Evolutionary conservation across 305 asterid genomes (phyloP).

Genomic region (Fraxinus sp.): DNA sequence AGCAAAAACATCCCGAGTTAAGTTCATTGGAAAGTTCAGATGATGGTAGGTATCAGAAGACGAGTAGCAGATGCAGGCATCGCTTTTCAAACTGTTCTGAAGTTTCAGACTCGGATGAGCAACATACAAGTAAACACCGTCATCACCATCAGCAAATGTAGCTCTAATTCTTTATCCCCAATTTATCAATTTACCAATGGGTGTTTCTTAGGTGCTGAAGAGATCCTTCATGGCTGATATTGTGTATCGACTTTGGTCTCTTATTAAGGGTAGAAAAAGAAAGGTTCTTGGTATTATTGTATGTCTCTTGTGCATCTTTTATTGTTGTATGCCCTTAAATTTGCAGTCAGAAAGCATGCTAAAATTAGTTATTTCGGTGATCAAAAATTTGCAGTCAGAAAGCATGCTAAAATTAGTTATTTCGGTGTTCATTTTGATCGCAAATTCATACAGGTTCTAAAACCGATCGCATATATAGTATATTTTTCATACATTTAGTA

Average conservation of each 20-base stretch:
- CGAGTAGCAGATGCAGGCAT: conserved; percentile 37
- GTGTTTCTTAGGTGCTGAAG: background rate
- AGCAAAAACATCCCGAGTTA: conserved; percentile 36
- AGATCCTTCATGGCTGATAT: background rate
- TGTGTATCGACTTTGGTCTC: background rate
- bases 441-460: background rate
- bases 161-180: background rate
- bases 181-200: no score
- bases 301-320: background rate
- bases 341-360: no score
- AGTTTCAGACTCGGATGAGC: conserved; percentile 32
- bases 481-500: no score
- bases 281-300: background rate
- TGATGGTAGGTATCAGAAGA: conserved; percentile 35
- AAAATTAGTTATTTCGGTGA: no score
- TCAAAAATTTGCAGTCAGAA: background rate
- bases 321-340: background rate
- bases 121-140: conserved; percentile 24
- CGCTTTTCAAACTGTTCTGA: conserved; percentile 34
- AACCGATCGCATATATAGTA: no score
- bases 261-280: background rate
- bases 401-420: background rate
- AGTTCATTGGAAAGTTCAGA: conserved; percentile 52
- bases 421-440: background rate
- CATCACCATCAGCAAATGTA: background rate